phyloP scores from a whole-genome alignment of 108 stramenopile genomes.

The Conticribra guillardii region DNA sequence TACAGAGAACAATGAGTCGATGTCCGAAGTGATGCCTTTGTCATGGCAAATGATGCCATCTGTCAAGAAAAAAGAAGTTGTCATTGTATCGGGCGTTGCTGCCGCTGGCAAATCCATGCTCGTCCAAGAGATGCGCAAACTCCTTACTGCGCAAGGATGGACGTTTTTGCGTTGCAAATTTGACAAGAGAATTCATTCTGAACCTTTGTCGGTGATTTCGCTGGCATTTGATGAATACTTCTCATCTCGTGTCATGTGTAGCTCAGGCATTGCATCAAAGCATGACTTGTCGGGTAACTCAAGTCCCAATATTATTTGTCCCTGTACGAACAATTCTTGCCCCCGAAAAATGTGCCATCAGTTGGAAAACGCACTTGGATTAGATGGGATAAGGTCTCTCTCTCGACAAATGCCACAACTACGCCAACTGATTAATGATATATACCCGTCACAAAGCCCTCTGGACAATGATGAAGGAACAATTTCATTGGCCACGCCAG shows the following conservation, averaged over 20 bases:
- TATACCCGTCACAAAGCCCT: not conserved
- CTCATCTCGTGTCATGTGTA: not conserved
- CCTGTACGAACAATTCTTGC: constrained; percentile 11
- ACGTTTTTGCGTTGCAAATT: constrained; percentile 28
- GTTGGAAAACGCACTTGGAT: constrained; percentile 8
- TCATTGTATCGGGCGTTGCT: constrained; percentile 10
- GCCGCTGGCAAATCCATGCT: constrained; percentile 9
- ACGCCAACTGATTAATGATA: constrained; percentile 3
- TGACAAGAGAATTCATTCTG: constrained; percentile 8
- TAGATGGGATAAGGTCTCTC: constrained; percentile 2
- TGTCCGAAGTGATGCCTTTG: too few relatives aligned
- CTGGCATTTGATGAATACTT: constrained; percentile 31
- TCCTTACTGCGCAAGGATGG: constrained; percentile 15
- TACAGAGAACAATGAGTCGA: too few relatives aligned
- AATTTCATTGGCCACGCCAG: not conserved
- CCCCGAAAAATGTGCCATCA: constrained; percentile 6
- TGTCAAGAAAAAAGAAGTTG: constrained; percentile 23
- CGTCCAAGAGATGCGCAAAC: constrained; percentile 25
- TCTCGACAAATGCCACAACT: constrained; percentile 22
- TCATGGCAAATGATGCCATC: too few relatives aligned
- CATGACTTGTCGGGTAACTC: not conserved
- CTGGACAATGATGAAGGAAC: not conserved
- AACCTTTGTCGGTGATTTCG: constrained; percentile 21
- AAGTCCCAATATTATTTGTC: not conserved
- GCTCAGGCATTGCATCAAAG: not conserved